Base-by-base conservation (phyloP, 2,329 filamentous ascomycete species). In the Zasmidium angulare region DNA sequence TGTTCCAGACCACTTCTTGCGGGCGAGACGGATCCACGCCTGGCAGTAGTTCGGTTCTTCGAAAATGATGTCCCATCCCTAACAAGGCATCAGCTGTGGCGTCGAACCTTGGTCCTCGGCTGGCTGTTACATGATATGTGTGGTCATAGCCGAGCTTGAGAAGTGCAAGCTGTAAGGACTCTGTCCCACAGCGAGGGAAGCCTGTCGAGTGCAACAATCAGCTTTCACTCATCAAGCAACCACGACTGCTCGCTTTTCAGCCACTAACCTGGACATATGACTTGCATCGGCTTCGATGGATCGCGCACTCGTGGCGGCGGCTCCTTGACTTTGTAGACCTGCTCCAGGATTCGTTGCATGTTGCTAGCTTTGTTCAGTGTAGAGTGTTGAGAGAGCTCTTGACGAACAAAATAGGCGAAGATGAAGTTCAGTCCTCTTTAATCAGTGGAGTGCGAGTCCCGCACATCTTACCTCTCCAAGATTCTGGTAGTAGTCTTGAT, bases 111-210 rank as follows among this genome's bases (percentile, higher is more conserved):
- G 26, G 6, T 29, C 26, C 11, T 29, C 26, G 11, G 6, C 26
- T 29, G 26, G 26, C 11, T 29, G 4, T 23, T 24, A 50, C 51
- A 46, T 71, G 68, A 54, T 67, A 68, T 2, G 60, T 53, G 26
- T 60, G 55, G 3, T 65, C 55, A 49, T 67, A 68, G 43, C 63
- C 65, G 2, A 70, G 60, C 4, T 56, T 57, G 4, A 46, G 12
- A 10, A 67, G 56, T 20, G 68, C 66, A n/a, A 59, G 47, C 21
- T 60, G 65, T 60, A 66, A 63, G 23, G 62, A 63, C 23, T 66
- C 55, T 3, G 68, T 70, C 14, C 68, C 69, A 1, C 66, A 68
- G 19, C 68, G 67, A 9, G 64, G 62, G 43, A 65, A 60, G 36
- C 69, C 61, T 43, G 36, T 17, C 36, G 14, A n/a, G n/a, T n/a